phyloP scores from a whole-genome alignment of 2,329 filamentous ascomycete genomes.

The Fusarium lateritium region DNA sequence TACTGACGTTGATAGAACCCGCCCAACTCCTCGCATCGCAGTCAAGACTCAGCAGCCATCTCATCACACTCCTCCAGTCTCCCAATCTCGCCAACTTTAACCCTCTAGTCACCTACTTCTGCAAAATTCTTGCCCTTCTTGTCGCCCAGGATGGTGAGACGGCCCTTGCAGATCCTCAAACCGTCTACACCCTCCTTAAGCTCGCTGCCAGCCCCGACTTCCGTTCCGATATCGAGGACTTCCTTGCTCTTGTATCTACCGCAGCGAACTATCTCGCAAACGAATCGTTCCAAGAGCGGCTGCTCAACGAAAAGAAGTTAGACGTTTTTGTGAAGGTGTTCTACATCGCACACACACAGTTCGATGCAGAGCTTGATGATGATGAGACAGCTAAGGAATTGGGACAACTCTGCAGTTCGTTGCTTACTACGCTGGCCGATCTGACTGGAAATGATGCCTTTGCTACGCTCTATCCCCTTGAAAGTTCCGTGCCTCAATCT shows the following conservation, averaged over 20 bases:
- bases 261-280: conserved; percentile 70
- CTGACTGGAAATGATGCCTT: conserved; percentile 67
- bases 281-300: conserved; percentile 64
- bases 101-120: conserved; percentile 66
- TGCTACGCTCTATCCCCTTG: conserved; percentile 58
- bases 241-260: conserved; percentile 65
- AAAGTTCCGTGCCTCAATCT: conserved; percentile 58
- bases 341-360: conserved; percentile 62
- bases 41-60: conserved; percentile 63
- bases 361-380: conserved; percentile 60
- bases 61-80: conserved; percentile 65
- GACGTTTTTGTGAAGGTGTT: conserved; percentile 64
- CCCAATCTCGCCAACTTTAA: conserved; percentile 59
- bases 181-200: conserved; percentile 64
- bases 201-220: conserved; percentile 61
- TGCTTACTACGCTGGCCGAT: conserved; percentile 67
- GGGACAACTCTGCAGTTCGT: conserved; percentile 63
- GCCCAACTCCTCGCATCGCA: conserved; percentile 70
- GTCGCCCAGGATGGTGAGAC: conserved; percentile 67
- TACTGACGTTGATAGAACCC: conserved; percentile 60
- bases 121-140: conserved; percentile 70
- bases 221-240: conserved; percentile 67
- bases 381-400: conserved; percentile 62
- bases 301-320: conserved; percentile 60
- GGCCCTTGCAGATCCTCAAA: conserved; percentile 60